Base-by-base conservation (phyloP, 2,329 filamentous ascomycete species). In the Akanthomyces lecanii region DNA sequence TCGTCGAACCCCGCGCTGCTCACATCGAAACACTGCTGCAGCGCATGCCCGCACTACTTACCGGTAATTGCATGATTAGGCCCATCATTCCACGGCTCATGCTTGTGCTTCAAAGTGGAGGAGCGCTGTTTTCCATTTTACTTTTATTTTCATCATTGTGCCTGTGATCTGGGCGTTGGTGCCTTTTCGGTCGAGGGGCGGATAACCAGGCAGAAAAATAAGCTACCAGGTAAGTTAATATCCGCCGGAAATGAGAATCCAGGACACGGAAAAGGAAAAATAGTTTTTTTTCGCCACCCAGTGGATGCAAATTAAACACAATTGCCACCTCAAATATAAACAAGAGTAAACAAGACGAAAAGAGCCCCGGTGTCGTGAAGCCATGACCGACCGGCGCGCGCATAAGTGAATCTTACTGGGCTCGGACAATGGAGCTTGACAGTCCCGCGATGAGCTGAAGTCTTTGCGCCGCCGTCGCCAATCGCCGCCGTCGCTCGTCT, bases 241-340 rank as follows among this genome's bases (percentile, higher is more conserved):
- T 48, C 56, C 56, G 45, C 44, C 45, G 56, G 56, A 60, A 60
- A 50, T 60, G 56, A 60, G 23, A 59, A 42, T 23, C 33, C 42
- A 56, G 23, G 53, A 25, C 40, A 40, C 44, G 36, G 33, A 50
- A 50, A 40, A 59, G 36, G 12, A 23, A 45, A 38, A 56, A 30
- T 21, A 45, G 25, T 12, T 16, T 33, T 30, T 12, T 25, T 56
- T 44, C 28, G 2, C 23, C 53, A 25, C 25, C 7, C 25, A 30
- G 47, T 50, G 36, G 47, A 21, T 28, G 56, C 45, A 60, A 59
- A 60, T 58, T 30, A 58, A 48, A 48, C 44, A 38, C 14, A 33
- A 23, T n/a, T 36, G 54, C 54, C 42, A 57, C 42, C n/a, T 30
- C 2, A 21, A 10, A 52, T n/a, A 11, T 36, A 8, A 52, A 18